These are phyloP conservation scores for Mycosphaerelloides madeirae DNA, from an alignment of 2,329 filamentous ascomycete species.

Conservation along the genomic window DNA sequence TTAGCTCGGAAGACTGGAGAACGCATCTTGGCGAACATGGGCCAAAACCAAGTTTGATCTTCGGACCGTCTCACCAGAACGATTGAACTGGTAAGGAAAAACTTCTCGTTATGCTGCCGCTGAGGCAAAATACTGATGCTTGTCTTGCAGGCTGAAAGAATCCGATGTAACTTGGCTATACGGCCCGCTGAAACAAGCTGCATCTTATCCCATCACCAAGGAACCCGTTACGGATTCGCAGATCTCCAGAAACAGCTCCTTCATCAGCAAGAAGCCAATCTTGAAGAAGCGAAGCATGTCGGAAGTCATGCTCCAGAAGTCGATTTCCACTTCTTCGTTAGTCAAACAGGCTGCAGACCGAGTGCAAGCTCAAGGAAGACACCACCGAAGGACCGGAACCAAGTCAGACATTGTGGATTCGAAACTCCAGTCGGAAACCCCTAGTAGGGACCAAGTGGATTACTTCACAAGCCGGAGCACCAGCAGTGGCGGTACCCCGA, in stretches of 20 bases:
- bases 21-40: constrained; percentile 97
- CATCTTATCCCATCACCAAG: constrained; percentile 49
- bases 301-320: constrained; percentile 87
- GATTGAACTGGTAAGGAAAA: constrained; percentile 76
- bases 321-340: constrained; percentile 80
- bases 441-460: constrained; percentile 59
- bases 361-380: constrained; percentile 70
- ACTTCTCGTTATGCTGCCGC: background rate
- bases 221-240: constrained; percentile 49
- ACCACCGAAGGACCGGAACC: constrained; percentile 44
- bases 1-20: constrained; percentile 60
- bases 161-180: constrained; percentile 98
- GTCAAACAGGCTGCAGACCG: constrained; percentile 84
- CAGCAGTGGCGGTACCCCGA: constrained; percentile 64
- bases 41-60: constrained; percentile 85
- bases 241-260: constrained; percentile 60
- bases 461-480: constrained; percentile 58
- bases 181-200: constrained; percentile 76
- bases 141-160: constrained; percentile 73
- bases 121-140: constrained; percentile 28
- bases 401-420: constrained; percentile 63
- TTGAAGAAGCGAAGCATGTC: constrained; percentile 96
- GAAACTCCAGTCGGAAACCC: constrained; percentile 56
- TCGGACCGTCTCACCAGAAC: constrained; percentile 83
- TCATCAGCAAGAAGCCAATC: constrained; percentile 81